Percentiles rank a stretch among this genome's conserved stretches.
phyloP scores from a whole-genome alignment of 2,329 filamentous ascomycete genomes.

The Bipolaris victoriae region DNA sequence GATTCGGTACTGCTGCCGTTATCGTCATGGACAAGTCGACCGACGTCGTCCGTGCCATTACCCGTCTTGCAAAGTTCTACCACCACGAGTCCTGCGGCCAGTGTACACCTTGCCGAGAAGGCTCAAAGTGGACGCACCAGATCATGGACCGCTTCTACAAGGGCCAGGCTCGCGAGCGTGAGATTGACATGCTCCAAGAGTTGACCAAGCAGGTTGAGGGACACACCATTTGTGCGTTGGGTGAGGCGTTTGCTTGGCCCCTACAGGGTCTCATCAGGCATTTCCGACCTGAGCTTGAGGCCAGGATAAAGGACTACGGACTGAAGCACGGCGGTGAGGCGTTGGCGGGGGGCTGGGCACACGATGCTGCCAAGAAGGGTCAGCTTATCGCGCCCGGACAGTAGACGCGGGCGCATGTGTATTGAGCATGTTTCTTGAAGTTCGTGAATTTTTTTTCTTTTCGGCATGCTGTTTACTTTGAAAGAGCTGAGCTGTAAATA shows the following conservation, averaged over 20 bases:
- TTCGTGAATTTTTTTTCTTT: slow-evolving; percentile 8
- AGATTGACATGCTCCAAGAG: slow-evolving; percentile 99
- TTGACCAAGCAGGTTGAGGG: slow-evolving; percentile 99
- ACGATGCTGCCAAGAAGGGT: slow-evolving; percentile 75
- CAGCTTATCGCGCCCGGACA: slow-evolving; percentile 88
- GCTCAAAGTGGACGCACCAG: slow-evolving; percentile 98
- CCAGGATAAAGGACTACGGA: slow-evolving; percentile 82
- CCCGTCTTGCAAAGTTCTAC: slow-evolving; percentile 94
- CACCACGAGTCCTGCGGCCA: slow-evolving; percentile 98
- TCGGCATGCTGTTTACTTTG: slow-evolving; percentile 12
- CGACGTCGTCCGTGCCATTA: slow-evolving; percentile 93
- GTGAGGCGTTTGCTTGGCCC: slow-evolving; percentile 98
- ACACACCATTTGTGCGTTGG: slow-evolving; percentile 97
- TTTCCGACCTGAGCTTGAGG: slow-evolving; percentile 95
- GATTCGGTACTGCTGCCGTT: slow-evolving; percentile 94
- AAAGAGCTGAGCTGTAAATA: slow-evolving; percentile 45
- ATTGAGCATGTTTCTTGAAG: slow-evolving; percentile 31
- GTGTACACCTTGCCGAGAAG: slow-evolving; percentile 99
- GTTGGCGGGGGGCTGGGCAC: slow-evolving; percentile 86
- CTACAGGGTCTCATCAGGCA: slow-evolving; percentile 97
- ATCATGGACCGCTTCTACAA: slow-evolving; percentile 98
- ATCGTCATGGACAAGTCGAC: slow-evolving; percentile 99
- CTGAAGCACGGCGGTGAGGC: slow-evolving; percentile 73
- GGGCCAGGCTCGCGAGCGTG: slow-evolving; percentile 83
- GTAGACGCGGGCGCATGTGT: slow-evolving; percentile 52